Evolutionary conservation across 805 yeast species (phyloP).

Genomic region (Torulaspora delbrueckii): DNA sequence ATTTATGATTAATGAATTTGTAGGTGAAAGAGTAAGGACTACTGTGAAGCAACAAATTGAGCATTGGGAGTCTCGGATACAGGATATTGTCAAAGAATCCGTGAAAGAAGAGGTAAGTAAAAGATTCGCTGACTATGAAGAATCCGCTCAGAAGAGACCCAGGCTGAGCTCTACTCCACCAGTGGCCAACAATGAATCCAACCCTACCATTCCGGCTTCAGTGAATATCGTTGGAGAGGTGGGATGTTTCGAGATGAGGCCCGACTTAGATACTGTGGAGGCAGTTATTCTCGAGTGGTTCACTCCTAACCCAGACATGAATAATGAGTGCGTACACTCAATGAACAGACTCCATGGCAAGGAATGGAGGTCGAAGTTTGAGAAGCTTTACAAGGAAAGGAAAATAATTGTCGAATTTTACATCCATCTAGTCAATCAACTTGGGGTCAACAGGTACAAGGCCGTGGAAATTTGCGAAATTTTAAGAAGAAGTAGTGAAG

Average conservation of each 20-base stretch:
- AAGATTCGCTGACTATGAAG: constrained; percentile 3
- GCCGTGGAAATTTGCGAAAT: constrained; percentile 28
- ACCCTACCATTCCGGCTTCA: neutral
- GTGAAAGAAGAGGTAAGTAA: constrained; percentile 15
- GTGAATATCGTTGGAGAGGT: constrained; percentile 1
- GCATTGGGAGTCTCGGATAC: constrained; percentile 15
- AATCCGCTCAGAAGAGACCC: constrained; percentile 1
- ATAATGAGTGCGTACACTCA: constrained; percentile 30
- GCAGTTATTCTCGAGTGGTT: constrained; percentile 34
- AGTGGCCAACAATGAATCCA: constrained; percentile 4
- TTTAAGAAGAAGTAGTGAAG: constrained; percentile 7
- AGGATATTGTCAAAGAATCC: constrained; percentile 13
- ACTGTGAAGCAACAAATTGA: constrained; percentile 19
- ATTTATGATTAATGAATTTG: constrained; percentile 26
- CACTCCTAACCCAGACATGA: constrained; percentile 30
- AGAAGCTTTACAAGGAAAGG: constrained; percentile 26
- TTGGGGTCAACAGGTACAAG: constrained; percentile 20
- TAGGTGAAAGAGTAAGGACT: constrained; percentile 21
- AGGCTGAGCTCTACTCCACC: constrained; percentile 10
- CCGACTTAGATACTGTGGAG: constrained; percentile 21
- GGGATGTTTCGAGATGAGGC: constrained; percentile 18
- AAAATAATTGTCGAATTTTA: constrained; percentile 32
- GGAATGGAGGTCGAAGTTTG: constrained; percentile 26
- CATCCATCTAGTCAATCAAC: constrained; percentile 27
- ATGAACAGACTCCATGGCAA: constrained; percentile 31